Conservation (phyloP, 495 filamentous ascomycete genomes). For the Penicillium salamii region DNA sequence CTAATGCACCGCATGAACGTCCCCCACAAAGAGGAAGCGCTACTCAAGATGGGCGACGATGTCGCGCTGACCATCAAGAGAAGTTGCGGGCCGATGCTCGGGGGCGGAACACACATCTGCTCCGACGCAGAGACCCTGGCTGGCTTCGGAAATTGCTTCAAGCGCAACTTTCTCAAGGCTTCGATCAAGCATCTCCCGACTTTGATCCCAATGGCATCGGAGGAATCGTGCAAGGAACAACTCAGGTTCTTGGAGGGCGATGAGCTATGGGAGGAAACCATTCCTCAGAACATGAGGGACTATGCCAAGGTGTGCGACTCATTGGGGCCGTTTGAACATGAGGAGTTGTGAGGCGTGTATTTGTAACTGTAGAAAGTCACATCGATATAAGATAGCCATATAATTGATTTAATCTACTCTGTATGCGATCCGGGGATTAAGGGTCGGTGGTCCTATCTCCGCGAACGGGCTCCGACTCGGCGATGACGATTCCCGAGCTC, state of each 20-base stretch:
- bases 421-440: no score
- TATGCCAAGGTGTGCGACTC: slow-evolving; percentile 40
- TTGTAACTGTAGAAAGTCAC: not conserved
- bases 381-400: not conserved
- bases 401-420: not conserved
- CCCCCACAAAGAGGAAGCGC: slow-evolving; percentile 31
- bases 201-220: slow-evolving; percentile 39
- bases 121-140: slow-evolving; percentile 34
- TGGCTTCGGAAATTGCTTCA: slow-evolving; percentile 44
- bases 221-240: slow-evolving; percentile 37
- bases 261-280: slow-evolving; percentile 38
- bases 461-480: no score
- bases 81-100: slow-evolving; percentile 31
- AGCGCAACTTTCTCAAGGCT: slow-evolving; percentile 37
- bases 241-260: slow-evolving; percentile 33
- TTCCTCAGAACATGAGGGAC: slow-evolving; percentile 44
- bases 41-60: slow-evolving; percentile 41
- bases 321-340: slow-evolving; percentile 21
- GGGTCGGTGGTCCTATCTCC: no score
- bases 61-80: slow-evolving; percentile 40
- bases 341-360: slow-evolving; percentile 19
- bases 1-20: slow-evolving; percentile 35
- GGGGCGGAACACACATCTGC: slow-evolving; percentile 39
- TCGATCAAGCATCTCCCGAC: slow-evolving; percentile 32
- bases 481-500: no score